Conservation (phyloP, 306 rosid species). For the Begonia fuchsioides region DNA sequence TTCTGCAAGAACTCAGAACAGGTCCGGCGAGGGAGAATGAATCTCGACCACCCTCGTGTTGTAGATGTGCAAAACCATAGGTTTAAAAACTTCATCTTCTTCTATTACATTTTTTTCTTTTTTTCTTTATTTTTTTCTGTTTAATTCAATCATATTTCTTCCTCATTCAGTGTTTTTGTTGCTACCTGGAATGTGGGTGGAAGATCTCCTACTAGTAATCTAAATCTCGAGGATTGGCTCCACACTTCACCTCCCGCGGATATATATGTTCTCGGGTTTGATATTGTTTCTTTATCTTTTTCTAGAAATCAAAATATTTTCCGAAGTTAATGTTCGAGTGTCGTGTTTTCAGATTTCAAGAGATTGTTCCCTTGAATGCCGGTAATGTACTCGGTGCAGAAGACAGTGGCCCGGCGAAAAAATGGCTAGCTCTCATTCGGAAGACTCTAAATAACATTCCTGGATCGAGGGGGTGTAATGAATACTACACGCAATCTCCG, state of each 20-base stretch:
- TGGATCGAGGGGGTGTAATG: conserved; percentile 66
- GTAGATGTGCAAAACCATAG: conserved; percentile 91
- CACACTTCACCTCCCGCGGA: conserved; percentile 95
- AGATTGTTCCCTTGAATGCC: conserved; percentile 98
- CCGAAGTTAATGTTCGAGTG: background rate
- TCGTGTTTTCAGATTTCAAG: conserved; percentile 68
- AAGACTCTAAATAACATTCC: conserved; percentile 87
- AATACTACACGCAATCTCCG: conserved; percentile 89
- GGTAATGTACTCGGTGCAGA: conserved; percentile 93
- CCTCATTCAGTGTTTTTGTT: conserved; percentile 65
- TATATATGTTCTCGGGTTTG: conserved; percentile 98
- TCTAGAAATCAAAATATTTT: background rate
- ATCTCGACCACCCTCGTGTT: conserved; percentile 93
- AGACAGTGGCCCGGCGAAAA: conserved; percentile 99
- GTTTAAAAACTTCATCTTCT: conserved; percentile 16
- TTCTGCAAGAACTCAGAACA: conserved; percentile 58
- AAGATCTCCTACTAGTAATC: conserved; percentile 83
- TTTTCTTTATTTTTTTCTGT: conserved; percentile 14
- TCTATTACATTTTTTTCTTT: conserved; percentile 8
- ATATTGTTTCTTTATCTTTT: conserved; percentile 1
- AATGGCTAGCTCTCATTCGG: conserved; percentile 89
- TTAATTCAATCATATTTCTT: conserved; percentile 7
- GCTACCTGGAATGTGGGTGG: conserved; percentile 99
- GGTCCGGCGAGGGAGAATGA: conserved; percentile 68
- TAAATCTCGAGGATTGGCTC: conserved; percentile 87